phyloP scores from a whole-genome alignment of 306 rosid species.

The Vigna hirtella region DNA sequence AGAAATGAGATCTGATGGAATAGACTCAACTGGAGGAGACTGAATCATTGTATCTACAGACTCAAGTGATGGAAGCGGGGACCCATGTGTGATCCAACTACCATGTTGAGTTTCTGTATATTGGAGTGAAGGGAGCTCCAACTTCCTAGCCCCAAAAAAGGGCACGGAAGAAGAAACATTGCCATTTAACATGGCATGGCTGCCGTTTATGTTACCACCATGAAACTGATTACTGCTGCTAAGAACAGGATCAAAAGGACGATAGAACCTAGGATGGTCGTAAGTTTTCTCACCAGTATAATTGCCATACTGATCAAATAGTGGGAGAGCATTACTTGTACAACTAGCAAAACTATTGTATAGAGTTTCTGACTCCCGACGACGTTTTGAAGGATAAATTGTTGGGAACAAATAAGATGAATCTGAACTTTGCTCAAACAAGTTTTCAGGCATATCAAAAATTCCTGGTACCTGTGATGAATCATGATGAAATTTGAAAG shows the following conservation, averaged over 20 bases:
- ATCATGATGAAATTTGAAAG: constrained; percentile 40
- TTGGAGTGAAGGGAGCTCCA: constrained; percentile 99
- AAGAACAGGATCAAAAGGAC: constrained; percentile 51
- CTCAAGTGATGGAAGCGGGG: constrained; percentile 64
- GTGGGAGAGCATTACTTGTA: constrained; percentile 43
- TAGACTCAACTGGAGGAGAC: constrained; percentile 52
- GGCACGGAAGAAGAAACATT: constrained; percentile 76
- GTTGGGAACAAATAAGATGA: constrained; percentile 51
- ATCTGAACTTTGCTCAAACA: constrained; percentile 56
- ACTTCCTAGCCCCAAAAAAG: constrained; percentile 62
- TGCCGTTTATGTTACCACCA: constrained; percentile 51
- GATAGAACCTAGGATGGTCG: constrained; percentile 47
- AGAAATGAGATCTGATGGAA: constrained; percentile 52
- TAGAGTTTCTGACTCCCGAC: constrained; percentile 46
- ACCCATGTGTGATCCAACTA: constrained; percentile 54
- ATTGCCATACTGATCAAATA: constrained; percentile 51
- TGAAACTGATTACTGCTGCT: constrained; percentile 42
- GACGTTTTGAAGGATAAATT: constrained; percentile 50
- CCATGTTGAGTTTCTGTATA: constrained; percentile 68
- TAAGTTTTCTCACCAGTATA: constrained; percentile 43
- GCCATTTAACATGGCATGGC: constrained; percentile 79
- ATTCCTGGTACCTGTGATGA: constrained; percentile 48
- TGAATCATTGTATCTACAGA: constrained; percentile 62
- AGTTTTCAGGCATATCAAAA: constrained; percentile 46
- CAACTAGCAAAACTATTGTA: constrained; percentile 45